These are phyloP conservation scores for Xylaria polymorpha DNA, from an alignment of 2,329 filamentous ascomycete species.

Conservation along the genomic window DNA sequence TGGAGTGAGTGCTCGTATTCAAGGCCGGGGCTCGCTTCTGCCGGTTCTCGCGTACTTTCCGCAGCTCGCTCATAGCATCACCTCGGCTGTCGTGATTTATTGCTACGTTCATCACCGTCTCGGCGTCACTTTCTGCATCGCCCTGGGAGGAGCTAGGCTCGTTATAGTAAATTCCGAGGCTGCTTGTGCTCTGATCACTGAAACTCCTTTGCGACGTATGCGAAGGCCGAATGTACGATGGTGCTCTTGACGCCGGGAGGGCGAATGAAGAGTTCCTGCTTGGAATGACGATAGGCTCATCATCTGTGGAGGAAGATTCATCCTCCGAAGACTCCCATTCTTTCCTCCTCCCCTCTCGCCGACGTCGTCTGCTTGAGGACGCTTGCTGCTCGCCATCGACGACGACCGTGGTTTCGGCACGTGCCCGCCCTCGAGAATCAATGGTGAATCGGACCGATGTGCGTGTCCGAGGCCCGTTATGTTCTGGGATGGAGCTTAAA, in stretches of 20 bases:
- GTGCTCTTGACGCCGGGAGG: conserved; percentile 64
- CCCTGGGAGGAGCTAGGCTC: conserved; percentile 49
- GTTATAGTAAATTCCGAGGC: conserved; percentile 53
- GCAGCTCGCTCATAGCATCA: conserved; percentile 70
- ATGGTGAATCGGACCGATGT: conserved; percentile 72
- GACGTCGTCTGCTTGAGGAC: conserved; percentile 40
- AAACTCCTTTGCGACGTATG: conserved; percentile 60
- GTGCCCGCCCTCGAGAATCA: conserved; percentile 69
- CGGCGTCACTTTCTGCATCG: conserved; percentile 67
- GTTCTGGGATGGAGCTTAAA: conserved; percentile 69
- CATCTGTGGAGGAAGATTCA: conserved; percentile 69
- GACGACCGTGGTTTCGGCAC: conserved; percentile 63
- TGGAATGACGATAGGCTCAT: conserved; percentile 73
- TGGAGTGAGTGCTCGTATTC: conserved; percentile 52
- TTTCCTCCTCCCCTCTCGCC: conserved; percentile 41
- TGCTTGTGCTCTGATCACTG: conserved; percentile 62
- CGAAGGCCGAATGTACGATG: conserved; percentile 58
- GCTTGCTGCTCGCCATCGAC: conserved; percentile 48
- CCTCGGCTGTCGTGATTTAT: conserved; percentile 54
- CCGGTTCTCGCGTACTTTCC: conserved; percentile 66
- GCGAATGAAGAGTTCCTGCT: conserved; percentile 70
- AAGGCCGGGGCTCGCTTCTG: conserved; percentile 55
- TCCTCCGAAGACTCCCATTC: conserved; percentile 62
- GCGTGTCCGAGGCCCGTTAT: conserved; percentile 58
- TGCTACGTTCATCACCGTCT: conserved; percentile 65